Base-by-base conservation (phyloP, 805 yeast species). In the Sugiyamaella boreocaroliniensis region DNA sequence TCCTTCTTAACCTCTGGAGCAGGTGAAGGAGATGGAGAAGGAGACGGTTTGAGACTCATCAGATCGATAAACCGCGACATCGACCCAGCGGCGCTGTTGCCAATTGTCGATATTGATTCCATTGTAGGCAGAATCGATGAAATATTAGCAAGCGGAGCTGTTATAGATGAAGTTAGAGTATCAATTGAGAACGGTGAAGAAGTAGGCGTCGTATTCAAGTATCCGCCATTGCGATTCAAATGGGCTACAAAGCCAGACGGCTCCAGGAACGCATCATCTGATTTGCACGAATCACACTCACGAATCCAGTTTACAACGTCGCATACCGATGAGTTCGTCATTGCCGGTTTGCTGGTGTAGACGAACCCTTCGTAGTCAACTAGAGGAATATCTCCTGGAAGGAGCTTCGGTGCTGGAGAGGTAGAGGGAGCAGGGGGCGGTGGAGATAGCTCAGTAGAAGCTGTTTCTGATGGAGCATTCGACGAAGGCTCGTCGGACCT, bases 201-300 rank as follows among this genome's bases (percentile, higher is more conserved):
- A 9, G n/a, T 32, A 10, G 37, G 4, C 4, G 11, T 32, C 4
- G 37, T 14, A 9, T 10, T 14, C n/a, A 32, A 9, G 37, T 32
- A 32, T 4, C n/a, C 37, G 8, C 37, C n/a, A 14, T 9, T 32
- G 37, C 37, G 49, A 20, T 51, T 53, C 40, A 58, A 45, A 40
- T 60, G 64, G 19, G 58, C 56, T 8, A 58, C 58, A 47, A 57
- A 59, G 37, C 63, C 63, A 1, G 59, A 51, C 4, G 50, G 45
- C 32, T 61, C 62, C 11, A 52, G 26, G 34, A 51, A 61, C 8
- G 59, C 56, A 14, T 55, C 44, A 42, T 54, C 55, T 40, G 55
- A 55, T 15, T 50, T 40, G 45, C 62, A 57, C 14, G 37, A 26
- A n/a, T 51, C 50, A 45, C 64, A 61, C n/a, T 58, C 63, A 10